Base-by-base conservation (phyloP, 139 green algal genomes). In the Micractinium sp. region DNA sequence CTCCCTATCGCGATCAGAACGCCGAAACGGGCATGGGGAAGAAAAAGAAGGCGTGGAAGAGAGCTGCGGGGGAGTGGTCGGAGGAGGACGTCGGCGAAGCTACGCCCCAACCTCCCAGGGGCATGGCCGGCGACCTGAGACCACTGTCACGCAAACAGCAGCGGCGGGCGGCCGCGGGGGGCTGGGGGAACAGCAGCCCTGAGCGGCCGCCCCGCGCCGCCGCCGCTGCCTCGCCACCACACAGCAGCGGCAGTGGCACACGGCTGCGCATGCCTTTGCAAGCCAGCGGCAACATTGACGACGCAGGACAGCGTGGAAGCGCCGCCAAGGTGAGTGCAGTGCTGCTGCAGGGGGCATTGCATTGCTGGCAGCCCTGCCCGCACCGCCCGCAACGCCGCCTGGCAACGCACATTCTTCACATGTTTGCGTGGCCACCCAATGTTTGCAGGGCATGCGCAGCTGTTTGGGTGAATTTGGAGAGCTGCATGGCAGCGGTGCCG, bases 141-240 rank as follows among this genome's bases (percentile, higher is more conserved):
- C 63, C 61, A 38, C 23, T 79, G 18, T 87, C 82, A 27, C 82
- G 82, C 47, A 85, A 73, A 35, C 82, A 77, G 82, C 82, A 87
- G 82, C 82, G 63, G 19, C 82, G 82, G 16, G 61, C 63, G 15
- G 63, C 63, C 7, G 82, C 82, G 38, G 27, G 60, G 23, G 60
- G 29, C 36, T 87, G 61, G 63, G 63, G 23, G 7, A 61, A 87
- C 38, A 38, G 61, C 82, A 77, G 39, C 81, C 56, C 81, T 0
- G 81, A 86, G 36, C 25, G 27, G 9, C n/a, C 1, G 25, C 56
- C 63, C 9, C 12, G 35, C 22, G 19, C 36, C 4, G 35, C 82
- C 23, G 61, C 69, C 33, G n/a, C 9, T 14, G 25, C 31, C 2
- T 12, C 9, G n/a, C 81, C 81, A 4, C 22, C 16, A 5, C 39